Conservation (phyloP, 1,139 yeast genomes). For the Blastobotrys elegans region DNA sequence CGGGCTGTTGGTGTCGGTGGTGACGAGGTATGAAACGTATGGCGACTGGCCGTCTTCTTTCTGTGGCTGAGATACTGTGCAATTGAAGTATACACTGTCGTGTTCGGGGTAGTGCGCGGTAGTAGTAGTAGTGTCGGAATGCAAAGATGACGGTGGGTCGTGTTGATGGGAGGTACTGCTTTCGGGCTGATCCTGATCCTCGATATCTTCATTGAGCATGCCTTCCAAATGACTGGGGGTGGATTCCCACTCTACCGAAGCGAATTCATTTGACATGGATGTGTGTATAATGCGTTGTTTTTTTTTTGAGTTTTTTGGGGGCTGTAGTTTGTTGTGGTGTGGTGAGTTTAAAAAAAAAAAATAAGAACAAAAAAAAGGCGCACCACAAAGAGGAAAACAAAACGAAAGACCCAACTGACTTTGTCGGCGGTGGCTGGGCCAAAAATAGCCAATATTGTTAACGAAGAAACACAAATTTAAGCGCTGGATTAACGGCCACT, state of each 20-base stretch:
- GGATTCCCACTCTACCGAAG: conserved; percentile 15
- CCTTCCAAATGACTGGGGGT: neutral
- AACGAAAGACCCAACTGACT: too few relatives aligned
- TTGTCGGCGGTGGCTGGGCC: too few relatives aligned
- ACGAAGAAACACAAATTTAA: too few relatives aligned
- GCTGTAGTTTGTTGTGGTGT: too few relatives aligned
- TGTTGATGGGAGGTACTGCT: neutral
- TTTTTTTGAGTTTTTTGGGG: neutral
- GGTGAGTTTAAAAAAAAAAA: too few relatives aligned
- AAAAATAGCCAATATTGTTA: too few relatives aligned
- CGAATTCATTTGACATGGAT: conserved; percentile 9
- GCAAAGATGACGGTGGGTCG: neutral
- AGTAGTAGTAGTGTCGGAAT: neutral
- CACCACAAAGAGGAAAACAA: too few relatives aligned
- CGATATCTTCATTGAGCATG: neutral
- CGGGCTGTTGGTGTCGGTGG: conserved; percentile 52
- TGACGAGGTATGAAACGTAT: conserved; percentile 72
- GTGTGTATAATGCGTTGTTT: neutral
- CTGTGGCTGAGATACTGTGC: conserved; percentile 62
- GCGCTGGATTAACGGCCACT: too few relatives aligned
- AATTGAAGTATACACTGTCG: conserved; percentile 22
- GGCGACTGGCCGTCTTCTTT: conserved; percentile 80
- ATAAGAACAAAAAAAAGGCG: too few relatives aligned
- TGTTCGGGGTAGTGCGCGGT: conserved; percentile 3
- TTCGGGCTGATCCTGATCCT: neutral